Evolutionary conservation across 2,329 filamentous ascomycete species (phyloP).

Genomic region (Claviceps pazoutovae): DNA sequence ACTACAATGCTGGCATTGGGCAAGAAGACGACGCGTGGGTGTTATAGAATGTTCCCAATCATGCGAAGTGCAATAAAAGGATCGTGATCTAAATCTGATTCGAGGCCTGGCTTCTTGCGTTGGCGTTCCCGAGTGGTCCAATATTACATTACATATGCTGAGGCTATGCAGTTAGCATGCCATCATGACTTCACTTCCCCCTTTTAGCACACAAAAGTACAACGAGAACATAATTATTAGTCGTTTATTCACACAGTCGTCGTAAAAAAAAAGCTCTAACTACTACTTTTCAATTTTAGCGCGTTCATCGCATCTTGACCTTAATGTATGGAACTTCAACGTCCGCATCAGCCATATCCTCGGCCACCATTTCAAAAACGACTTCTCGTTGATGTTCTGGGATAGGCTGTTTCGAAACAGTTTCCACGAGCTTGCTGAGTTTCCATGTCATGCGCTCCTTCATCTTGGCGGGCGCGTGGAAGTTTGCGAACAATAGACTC

Average conservation of each 20-base stretch:
- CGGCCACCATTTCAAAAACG: constrained; percentile 90
- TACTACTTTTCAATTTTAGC: not conserved
- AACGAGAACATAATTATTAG: no score
- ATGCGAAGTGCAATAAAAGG: no score
- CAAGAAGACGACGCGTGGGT: no score
- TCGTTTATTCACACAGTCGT: not conserved
- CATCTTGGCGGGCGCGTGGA: constrained; percentile 66
- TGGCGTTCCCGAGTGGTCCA: no score
- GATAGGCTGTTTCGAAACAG: constrained; percentile 82
- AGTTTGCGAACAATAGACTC: constrained; percentile 83
- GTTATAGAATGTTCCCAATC: no score
- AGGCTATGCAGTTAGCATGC: no score
- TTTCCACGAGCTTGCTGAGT: constrained; percentile 76
- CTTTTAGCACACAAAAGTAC: no score
- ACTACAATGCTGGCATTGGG: no score
- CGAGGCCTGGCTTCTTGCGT: no score
- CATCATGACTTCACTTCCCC: no score
- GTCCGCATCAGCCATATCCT: constrained; percentile 80
- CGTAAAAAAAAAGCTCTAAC: not conserved
- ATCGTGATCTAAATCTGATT: no score
- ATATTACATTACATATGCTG: no score
- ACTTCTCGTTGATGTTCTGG: constrained; percentile 87
- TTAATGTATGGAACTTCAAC: constrained; percentile 96
- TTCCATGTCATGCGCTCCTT: constrained; percentile 75
- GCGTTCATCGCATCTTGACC: constrained; percentile 47